Evolutionary conservation across 2,329 filamentous ascomycete genomes (phyloP), one percentile per base, ranked within the genome.

Genomic region (Exserohilum rostratum): DNA sequence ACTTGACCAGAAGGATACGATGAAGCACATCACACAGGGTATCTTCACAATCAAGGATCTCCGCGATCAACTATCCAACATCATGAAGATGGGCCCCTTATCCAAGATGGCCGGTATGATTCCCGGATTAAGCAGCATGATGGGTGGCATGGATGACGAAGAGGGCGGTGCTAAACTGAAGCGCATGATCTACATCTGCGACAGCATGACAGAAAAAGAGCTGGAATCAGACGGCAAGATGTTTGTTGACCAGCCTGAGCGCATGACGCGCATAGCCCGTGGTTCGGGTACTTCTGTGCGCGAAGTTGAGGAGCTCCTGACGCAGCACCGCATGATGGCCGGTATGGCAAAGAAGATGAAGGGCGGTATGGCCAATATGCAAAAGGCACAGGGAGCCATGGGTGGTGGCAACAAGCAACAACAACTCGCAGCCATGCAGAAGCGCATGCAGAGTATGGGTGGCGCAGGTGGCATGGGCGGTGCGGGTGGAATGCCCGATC

Each of bases 261-360:
- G 95, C 37, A 96, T 98, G 87, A 96, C 93, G 13, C 85, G 95
- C 31, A 88, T 99, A 44, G 95, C 95, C 0, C 86, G 88, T 47
- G 95, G 95, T 0, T 95, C 90, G 5, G 95, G 95, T 29, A 98
- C 95, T 0, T 90, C 86, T 34, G 95, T 99, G 2, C 86, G 86
- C 20, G 95, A 99, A 75, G 92, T 99, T 13, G 95, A 99, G 76
- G 95, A 99, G 70, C 82, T 99, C 6, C 84, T 99, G n/a, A 96
- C 93, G 0, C 95, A 99, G 78, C 93, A 98, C 75, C 88, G 91
- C 66, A 96, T 98, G 90, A 99, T 99, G 95, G 90, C 91, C 0
- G 91, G 91, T 54, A 97, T 99, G 92, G 95, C 95, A 44, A 99
- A 98, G 87, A 96, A 96, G 80, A 96, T 99, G 87, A 93, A 95